Evolutionary conservation across 768 basidiomycete species (phyloP).

Genomic region (Pleurotus tuber-regium): DNA sequence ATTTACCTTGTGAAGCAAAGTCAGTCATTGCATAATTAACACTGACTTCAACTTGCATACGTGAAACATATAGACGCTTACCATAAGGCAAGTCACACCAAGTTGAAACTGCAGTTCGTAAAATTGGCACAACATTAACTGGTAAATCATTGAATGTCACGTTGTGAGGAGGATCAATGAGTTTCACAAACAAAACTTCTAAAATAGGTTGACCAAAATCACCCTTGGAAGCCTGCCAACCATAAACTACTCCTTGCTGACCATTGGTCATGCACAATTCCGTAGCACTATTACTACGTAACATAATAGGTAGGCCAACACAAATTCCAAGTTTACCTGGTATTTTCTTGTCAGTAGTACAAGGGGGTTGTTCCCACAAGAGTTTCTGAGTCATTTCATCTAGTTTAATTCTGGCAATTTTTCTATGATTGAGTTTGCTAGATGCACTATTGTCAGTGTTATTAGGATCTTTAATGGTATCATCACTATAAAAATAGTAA

Average conservation of each 20-base stretch:
- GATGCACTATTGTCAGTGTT: not conserved
- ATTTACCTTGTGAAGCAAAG: constrained; percentile 32
- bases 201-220: constrained; percentile 14
- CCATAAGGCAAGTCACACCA: constrained; percentile 17
- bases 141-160: constrained; percentile 14
- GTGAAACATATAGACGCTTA: constrained; percentile 11
- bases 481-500: constrained; percentile 23
- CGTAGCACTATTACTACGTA: too few species aligned
- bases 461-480: constrained; percentile 9
- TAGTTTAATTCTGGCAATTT: not conserved
- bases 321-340: constrained; percentile 27
- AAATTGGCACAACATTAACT: constrained; percentile 21
- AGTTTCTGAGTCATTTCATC: constrained; percentile 11
- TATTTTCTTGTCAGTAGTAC: constrained; percentile 21
- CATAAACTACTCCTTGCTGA: constrained; percentile 23
- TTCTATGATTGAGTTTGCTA: not conserved
- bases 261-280: too few species aligned
- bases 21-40: constrained; percentile 33
- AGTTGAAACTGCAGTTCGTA: not conserved
- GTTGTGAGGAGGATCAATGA: too few species aligned
- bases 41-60: constrained; percentile 24
- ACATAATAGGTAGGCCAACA: constrained; percentile 27
- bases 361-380: constrained; percentile 22
- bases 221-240: constrained; percentile 19
- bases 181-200: too few species aligned